Evolutionary conservation across 108 stramenopile species (phyloP).

Genomic region (Skeletonema tropicum): DNA sequence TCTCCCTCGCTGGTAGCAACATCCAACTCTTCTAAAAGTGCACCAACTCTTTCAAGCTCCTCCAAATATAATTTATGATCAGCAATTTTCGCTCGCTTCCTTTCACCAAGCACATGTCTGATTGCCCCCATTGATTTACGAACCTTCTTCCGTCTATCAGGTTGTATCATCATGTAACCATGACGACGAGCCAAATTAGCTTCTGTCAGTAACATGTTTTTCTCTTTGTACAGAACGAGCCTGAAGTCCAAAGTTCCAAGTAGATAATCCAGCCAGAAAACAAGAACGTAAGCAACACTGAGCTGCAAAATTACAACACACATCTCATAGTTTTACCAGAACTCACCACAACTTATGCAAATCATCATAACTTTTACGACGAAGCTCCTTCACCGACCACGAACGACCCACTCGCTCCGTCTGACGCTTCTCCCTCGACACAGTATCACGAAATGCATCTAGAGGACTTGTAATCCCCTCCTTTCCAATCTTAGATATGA

Average conservation of each 20-base stretch:
- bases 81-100: constrained; percentile 78
- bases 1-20: background rate
- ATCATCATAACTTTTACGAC: constrained; percentile 91
- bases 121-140: constrained; percentile 89
- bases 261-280: background rate
- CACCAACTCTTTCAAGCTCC: constrained; percentile 40
- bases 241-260: constrained; percentile 15
- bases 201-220: constrained; percentile 91
- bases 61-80: constrained; percentile 39
- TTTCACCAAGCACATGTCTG: constrained; percentile 85
- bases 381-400: constrained; percentile 82
- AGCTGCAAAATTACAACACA: background rate
- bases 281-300: background rate
- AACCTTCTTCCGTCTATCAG: constrained; percentile 75
- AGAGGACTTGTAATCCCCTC: constrained; percentile 50
- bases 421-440: constrained; percentile 59
- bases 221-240: constrained; percentile 91
- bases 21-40: constrained; percentile 23
- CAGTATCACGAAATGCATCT: constrained; percentile 81
- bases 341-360: constrained; percentile 92
- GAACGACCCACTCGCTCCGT: constrained; percentile 74
- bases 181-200: constrained; percentile 68
- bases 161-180: constrained; percentile 77
- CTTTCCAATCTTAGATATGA: constrained; percentile 33
- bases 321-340: background rate